Evolutionary conservation across 164 flowering plant species (phyloP), one percentile per base, ranked within the genome.

Genomic region (Paratinospora sagittata): DNA sequence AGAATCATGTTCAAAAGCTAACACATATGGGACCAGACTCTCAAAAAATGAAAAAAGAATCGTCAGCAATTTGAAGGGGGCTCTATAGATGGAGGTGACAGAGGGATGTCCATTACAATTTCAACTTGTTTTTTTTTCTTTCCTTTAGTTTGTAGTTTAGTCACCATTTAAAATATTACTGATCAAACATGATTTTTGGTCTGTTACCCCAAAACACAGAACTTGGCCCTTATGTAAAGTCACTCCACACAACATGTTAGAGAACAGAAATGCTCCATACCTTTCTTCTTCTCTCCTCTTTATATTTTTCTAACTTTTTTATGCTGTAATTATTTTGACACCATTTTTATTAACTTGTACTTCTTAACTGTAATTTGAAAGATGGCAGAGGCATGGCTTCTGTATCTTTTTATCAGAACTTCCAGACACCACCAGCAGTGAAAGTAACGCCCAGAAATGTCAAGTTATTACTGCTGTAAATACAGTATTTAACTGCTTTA

Each of bases 61-160:
- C 84, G 85, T 87, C 91, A 85, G 83, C 86, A 81, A 79, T 80
- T 78, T 70, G 72, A 65, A 70, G 73, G 69, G 73, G n/a, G n/a
- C n/a, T n/a, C 58, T 52, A 52, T 52, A 13, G 43, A 16, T n/a
- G 58, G 58, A 52, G 70, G 84, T 85, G 90, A 84, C 86, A 85
- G 75, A 82, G 84, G 87, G 84, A 85, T 86, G 88, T 84, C 82
- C 87, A 87, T 88, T 81, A 79, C 86, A 84, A 81, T 72, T 81
- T 81, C 76, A 76, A 82, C 78, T 76, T 76, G 72, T 45, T 67
- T 55, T 69, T 65, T 23, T 24, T 33, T 61, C 13, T 55, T 0
- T 47, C 39, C 27, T 58, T 71, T 67, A 76, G 67, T 61, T 70
- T 68, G 71, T 57, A 3, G 27, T 27, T 37, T 23, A 3, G 16